phyloP scores from a whole-genome alignment of 345 rosid genomes.

The Citrus hindsii region DNA sequence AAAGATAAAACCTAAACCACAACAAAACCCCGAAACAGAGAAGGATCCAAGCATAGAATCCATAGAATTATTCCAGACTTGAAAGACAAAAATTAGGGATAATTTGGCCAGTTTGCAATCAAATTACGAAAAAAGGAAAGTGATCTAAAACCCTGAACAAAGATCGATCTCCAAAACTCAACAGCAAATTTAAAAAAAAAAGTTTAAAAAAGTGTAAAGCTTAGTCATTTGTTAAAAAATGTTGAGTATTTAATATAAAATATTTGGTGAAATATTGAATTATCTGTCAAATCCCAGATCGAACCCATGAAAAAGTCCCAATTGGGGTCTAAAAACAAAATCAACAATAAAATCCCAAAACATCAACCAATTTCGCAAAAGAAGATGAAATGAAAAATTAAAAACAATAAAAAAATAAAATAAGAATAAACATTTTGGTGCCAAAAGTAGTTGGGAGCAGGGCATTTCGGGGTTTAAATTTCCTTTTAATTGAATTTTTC shows the following conservation, averaged over 20 bases:
- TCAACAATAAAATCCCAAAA: slow-evolving; percentile 4
- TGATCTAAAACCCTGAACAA: slow-evolving; percentile 28
- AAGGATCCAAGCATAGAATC: slow-evolving; percentile 18
- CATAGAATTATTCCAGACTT: slow-evolving; percentile 14
- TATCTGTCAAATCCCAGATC: slow-evolving; percentile 35
- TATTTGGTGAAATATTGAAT: not conserved
- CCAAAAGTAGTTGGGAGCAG: not conserved
- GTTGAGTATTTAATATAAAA: not conserved
- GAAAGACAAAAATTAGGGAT: not conserved
- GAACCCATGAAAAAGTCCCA: slow-evolving; percentile 5
- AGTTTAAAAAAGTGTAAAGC: not conserved
- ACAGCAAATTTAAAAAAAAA: not conserved
- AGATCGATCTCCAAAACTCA: slow-evolving; percentile 20
- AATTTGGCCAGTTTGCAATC: slow-evolving; percentile 9
- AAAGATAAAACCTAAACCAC: slow-evolving; percentile 28
- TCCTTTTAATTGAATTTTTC: slow-evolving; percentile 5
- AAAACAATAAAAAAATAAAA: not conserved
- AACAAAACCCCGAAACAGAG: slow-evolving; percentile 26
- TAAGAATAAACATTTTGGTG: not conserved
- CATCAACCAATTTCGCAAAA: not conserved
- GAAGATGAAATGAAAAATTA: not conserved
- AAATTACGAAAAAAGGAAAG: not conserved
- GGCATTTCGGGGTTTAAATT: not conserved
- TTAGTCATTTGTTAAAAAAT: not conserved
- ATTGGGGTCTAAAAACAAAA: not conserved